A percentile compares a stretch with the other conserved stretches of the same genome.
phyloP scores from a whole-genome alignment of 371 early-diverging fungal species.

The Haplosporangium sp. region DNA sequence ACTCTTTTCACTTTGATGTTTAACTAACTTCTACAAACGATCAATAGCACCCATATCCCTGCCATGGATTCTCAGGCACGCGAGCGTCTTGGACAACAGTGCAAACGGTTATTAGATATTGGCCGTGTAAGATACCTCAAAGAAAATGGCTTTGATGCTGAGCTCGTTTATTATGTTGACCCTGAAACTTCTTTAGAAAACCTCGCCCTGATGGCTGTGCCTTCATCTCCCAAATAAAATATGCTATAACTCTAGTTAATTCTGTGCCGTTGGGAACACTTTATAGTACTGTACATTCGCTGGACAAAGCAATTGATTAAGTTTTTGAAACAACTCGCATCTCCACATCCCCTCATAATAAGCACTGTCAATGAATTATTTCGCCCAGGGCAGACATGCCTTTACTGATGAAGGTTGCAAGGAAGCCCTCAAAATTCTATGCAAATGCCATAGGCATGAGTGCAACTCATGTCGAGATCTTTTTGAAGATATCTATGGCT shows the following conservation, averaged over 20 bases:
- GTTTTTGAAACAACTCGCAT: not conserved
- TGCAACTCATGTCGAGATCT: slow-evolving; percentile 68
- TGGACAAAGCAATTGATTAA: no score
- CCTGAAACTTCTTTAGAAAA: slow-evolving; percentile 77
- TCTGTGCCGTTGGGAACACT: not conserved
- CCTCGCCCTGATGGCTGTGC: slow-evolving; percentile 74
- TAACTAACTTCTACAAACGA: no score
- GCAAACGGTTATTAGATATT: slow-evolving; percentile 80
- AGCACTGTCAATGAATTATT: slow-evolving; percentile 57
- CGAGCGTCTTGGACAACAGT: slow-evolving; percentile 75
- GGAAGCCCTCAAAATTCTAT: slow-evolving; percentile 63
- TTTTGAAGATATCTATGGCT: slow-evolving; percentile 49
- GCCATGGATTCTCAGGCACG: slow-evolving; percentile 70
- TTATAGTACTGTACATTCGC: no score
- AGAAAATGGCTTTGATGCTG: slow-evolving; percentile 65
- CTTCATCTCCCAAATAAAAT: slow-evolving; percentile 5
- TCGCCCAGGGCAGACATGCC: slow-evolving; percentile 65
- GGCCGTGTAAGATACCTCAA: slow-evolving; percentile 73
- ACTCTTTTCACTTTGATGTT: no score
- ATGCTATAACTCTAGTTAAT: not conserved
- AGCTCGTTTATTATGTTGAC: slow-evolving; percentile 77
- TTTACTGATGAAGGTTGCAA: slow-evolving; percentile 72
- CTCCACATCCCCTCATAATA: slow-evolving; percentile 15
- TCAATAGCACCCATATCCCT: slow-evolving; percentile 66
- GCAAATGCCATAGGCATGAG: slow-evolving; percentile 64